These are phyloP conservation scores for Iris pallida DNA, from an alignment of 116 monocot species.

Conservation along the genomic window DNA sequence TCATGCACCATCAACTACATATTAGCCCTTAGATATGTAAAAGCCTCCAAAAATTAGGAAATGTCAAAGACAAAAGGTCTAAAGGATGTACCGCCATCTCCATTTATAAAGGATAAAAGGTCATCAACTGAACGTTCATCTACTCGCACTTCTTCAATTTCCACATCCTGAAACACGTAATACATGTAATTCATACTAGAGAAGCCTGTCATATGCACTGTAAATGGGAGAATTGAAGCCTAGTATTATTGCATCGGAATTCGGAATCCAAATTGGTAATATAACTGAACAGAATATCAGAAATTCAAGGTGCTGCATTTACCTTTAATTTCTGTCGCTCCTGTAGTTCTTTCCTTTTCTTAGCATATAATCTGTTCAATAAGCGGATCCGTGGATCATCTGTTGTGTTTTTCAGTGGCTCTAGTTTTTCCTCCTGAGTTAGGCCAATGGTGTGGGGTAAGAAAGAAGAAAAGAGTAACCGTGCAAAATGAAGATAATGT, in stretches of 20 bases:
- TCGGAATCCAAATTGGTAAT: too few species aligned
- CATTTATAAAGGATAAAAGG: constrained; percentile 57
- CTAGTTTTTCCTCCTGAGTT: constrained; percentile 51
- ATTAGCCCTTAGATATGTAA: too few species aligned
- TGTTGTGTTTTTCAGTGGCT: constrained; percentile 40
- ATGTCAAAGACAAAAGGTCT: neutral
- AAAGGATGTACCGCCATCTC: constrained; percentile 31
- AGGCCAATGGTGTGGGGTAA: neutral
- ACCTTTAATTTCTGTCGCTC: constrained; percentile 47
- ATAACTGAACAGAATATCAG: neutral
- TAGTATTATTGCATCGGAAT: too few species aligned
- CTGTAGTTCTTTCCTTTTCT: constrained; percentile 46
- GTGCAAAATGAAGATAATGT: too few species aligned
- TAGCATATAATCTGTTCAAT: constrained; percentile 49
- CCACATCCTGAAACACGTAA: constrained; percentile 34
- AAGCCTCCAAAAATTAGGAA: neutral
- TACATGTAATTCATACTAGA: neutral
- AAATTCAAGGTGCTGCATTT: neutral
- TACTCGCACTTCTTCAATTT: constrained; percentile 33
- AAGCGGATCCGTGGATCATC: constrained; percentile 50
- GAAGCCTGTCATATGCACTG: too few species aligned
- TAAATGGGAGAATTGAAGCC: too few species aligned
- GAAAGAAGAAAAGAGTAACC: neutral
- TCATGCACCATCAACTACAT: too few species aligned
- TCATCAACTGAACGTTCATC: constrained; percentile 59